Evolutionary conservation across 2,329 filamentous ascomycete genomes (phyloP).

Genomic region (Sclerotinia minor): DNA sequence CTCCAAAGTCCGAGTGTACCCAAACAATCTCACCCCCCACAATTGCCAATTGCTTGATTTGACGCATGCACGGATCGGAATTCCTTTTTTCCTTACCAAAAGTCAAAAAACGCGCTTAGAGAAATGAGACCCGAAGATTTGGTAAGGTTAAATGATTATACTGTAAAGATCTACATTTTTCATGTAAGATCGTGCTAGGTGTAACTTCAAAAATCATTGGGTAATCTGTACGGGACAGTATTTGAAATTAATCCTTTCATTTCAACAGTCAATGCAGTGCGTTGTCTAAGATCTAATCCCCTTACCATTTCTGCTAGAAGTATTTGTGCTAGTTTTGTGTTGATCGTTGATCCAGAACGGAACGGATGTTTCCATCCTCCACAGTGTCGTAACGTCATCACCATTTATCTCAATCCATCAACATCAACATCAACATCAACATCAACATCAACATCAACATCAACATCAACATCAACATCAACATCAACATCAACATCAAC

Average conservation of each 20-base stretch:
- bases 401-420: neutral
- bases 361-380: conserved; percentile 6
- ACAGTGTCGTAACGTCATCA: neutral
- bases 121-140: neutral
- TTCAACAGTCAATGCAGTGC: neutral
- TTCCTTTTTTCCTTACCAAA: neutral
- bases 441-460: no score
- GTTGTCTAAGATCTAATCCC: neutral
- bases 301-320: neutral
- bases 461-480: neutral
- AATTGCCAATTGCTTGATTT: conserved; percentile 6
- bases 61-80: neutral
- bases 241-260: conserved; percentile 5
- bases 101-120: neutral
- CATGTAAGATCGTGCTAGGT: neutral
- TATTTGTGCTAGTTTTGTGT: neutral
- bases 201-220: neutral
- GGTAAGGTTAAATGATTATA: neutral
- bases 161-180: conserved; percentile 1
- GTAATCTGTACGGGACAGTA: neutral
- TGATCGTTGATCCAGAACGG: neutral
- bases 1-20: neutral
- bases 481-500: neutral
- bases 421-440: neutral
- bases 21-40: neutral